Conservation (phyloP, 1,284 basidiomycete genomes). For the Cutaneotrichosporon daszewskae region DNA sequence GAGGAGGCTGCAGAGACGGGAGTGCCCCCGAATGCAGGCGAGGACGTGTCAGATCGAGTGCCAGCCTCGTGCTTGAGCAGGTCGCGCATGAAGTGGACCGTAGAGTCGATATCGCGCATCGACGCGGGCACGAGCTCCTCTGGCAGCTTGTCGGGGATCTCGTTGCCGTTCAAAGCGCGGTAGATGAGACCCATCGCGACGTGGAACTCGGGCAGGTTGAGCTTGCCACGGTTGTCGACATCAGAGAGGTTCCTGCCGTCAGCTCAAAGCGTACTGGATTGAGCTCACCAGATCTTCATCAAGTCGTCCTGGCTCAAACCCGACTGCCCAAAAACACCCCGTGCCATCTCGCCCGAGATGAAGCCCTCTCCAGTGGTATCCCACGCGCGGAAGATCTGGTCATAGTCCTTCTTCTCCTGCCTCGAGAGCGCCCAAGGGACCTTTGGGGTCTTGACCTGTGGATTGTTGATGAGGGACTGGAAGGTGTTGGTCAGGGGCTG, state of each 20-base stretch:
- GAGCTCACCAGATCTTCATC: conserved; percentile 94
- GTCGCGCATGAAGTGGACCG: conserved; percentile 85
- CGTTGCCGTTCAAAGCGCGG: conserved; percentile 86
- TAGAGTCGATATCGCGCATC: conserved; percentile 80
- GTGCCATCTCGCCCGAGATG: conserved; percentile 76
- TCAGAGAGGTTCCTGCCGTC: conserved; percentile 85
- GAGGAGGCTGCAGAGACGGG: conserved; percentile 55
- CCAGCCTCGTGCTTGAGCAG: conserved; percentile 81
- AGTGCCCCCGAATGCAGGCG: conserved; percentile 52
- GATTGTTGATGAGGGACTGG: conserved; percentile 54
- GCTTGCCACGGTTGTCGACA: conserved; percentile 81
- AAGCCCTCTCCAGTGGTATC: conserved; percentile 71
- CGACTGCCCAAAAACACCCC: conserved; percentile 92
- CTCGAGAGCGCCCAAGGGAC: conserved; percentile 85
- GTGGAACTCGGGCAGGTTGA: conserved; percentile 95
- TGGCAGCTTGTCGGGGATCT: conserved; percentile 79
- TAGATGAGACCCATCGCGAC: conserved; percentile 99
- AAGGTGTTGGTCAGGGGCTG: conserved; percentile 55
- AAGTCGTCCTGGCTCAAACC: conserved; percentile 84
- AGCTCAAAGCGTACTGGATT: no score
- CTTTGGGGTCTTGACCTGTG: conserved; percentile 64
- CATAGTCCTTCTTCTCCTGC: conserved; percentile 93
- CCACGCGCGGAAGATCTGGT: conserved; percentile 96
- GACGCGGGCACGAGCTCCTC: conserved; percentile 89
- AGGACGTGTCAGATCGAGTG: conserved; percentile 53